Evolutionary conservation across 176 grass and related monocot species (phyloP).

Genomic region (Rhynchospora breviuscula): DNA sequence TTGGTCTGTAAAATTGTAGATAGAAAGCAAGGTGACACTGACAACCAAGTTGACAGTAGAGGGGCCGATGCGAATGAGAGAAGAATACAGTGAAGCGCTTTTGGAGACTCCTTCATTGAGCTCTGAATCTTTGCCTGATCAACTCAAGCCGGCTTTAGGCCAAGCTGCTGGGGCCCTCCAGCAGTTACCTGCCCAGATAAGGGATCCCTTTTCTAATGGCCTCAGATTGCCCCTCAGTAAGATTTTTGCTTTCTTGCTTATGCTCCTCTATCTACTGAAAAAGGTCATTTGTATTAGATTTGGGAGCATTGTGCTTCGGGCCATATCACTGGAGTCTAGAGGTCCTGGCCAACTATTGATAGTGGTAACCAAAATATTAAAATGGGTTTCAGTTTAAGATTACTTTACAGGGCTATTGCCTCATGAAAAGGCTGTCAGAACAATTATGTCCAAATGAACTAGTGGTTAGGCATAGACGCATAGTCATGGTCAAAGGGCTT

Average conservation of each 20-base stretch:
- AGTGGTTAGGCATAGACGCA: neutral
- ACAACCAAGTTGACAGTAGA: conserved; percentile 78
- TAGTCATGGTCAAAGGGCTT: neutral
- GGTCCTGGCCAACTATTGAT: neutral
- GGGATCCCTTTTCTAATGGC: conserved; percentile 65
- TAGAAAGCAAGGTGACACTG: conserved; percentile 79
- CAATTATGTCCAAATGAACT: neutral
- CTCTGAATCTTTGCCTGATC: conserved; percentile 66
- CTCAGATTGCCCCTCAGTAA: conserved; percentile 90
- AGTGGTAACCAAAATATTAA: neutral
- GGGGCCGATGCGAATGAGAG: conserved; percentile 85
- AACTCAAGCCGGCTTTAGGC: conserved; percentile 59
- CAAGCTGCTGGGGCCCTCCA: conserved; percentile 62
- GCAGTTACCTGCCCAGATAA: conserved; percentile 76
- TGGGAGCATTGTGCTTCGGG: neutral
- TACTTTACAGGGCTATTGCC: neutral
- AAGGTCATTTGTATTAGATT: neutral
- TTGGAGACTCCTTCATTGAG: conserved; percentile 72
- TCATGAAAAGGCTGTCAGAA: neutral
- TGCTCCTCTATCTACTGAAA: neutral
- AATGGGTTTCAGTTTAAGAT: neutral
- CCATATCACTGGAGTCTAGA: neutral
- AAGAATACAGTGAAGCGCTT: conserved; percentile 68
- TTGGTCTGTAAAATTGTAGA: conserved; percentile 30
- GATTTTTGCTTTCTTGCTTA: conserved; percentile 1